phyloP scores from a whole-genome alignment of 805 yeast genomes.

The Nakazawaea molendinolei region DNA sequence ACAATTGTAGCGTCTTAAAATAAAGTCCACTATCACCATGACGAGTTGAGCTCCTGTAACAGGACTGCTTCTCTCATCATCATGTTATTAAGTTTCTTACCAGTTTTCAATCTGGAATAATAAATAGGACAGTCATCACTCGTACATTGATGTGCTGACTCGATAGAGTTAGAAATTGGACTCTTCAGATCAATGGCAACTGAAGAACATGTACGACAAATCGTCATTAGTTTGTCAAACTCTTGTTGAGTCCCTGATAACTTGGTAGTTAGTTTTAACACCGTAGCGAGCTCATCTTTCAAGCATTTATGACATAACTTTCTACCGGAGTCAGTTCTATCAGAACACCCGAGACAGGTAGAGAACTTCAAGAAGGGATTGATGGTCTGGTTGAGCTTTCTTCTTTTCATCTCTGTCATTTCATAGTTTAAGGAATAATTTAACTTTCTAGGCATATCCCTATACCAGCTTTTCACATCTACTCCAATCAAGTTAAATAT shows the following conservation, averaged over 20 bases:
- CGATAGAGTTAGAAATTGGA: slow-evolving; percentile 19
- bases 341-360: slow-evolving; percentile 25
- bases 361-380: slow-evolving; percentile 19
- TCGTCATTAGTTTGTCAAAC: slow-evolving; percentile 20
- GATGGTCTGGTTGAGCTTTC: slow-evolving; percentile 11
- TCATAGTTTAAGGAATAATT: slow-evolving; percentile 1
- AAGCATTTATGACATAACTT: slow-evolving; percentile 30
- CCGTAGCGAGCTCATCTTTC: slow-evolving; percentile 28
- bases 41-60: slow-evolving; percentile 18
- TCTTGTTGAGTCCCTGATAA: slow-evolving; percentile 22
- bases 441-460: slow-evolving; percentile 47
- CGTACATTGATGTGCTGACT: slow-evolving; percentile 34
- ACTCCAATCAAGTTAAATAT: slow-evolving; percentile 80
- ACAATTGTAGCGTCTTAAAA: too few relatives aligned
- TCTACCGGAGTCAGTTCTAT: slow-evolving; percentile 8
- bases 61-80: slow-evolving; percentile 12
- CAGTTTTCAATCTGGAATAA: slow-evolving; percentile 43
- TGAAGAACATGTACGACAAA: slow-evolving; percentile 32
- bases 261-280: slow-evolving; percentile 24
- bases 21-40: background rate
- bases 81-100: slow-evolving; percentile 18
- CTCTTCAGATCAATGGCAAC: slow-evolving; percentile 13
- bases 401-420: background rate
- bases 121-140: slow-evolving; percentile 64
- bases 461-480: slow-evolving; percentile 70